These are phyloP conservation scores for Asterophora lycoperdoides DNA, from an alignment of 768 basidiomycete species.

Conservation along the genomic window DNA sequence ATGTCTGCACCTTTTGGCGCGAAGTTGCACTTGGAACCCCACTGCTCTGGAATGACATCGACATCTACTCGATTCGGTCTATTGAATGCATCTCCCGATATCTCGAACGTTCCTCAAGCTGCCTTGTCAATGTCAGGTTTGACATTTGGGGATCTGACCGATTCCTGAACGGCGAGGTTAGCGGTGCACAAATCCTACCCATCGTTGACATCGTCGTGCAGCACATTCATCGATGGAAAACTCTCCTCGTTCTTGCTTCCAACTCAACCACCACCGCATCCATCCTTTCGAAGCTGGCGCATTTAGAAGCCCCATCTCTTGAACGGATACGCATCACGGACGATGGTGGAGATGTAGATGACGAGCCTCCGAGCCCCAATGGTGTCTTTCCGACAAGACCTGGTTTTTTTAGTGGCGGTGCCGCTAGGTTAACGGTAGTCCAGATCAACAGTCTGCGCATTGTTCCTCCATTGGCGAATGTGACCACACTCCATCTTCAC, in stretches of 20 bases:
- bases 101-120: conserved; percentile 26
- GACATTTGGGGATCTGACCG: conserved; percentile 28
- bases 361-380: neutral
- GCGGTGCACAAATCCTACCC: conserved; percentile 7
- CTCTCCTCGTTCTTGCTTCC: conserved; percentile 23
- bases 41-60: conserved; percentile 36
- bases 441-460: conserved; percentile 15
- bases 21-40: conserved; percentile 31
- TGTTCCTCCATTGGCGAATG: conserved; percentile 24
- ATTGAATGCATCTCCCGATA: conserved; percentile 22
- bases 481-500: conserved; percentile 31
- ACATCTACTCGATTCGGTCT: conserved; percentile 26
- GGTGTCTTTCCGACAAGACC: neutral
- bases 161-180: neutral
- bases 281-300: conserved; percentile 20
- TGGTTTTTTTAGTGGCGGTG: conserved; percentile 11
- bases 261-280: conserved; percentile 20
- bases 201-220: conserved; percentile 18
- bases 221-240: conserved; percentile 23
- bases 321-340: conserved; percentile 21
- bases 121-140: conserved; percentile 27
- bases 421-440: conserved; percentile 8
- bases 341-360: conserved; percentile 1
- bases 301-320: conserved; percentile 21
- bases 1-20: conserved; percentile 42